Evolutionary conservation across 2,329 filamentous ascomycete species (phyloP).

Genomic region (Capronia coronata): DNA sequence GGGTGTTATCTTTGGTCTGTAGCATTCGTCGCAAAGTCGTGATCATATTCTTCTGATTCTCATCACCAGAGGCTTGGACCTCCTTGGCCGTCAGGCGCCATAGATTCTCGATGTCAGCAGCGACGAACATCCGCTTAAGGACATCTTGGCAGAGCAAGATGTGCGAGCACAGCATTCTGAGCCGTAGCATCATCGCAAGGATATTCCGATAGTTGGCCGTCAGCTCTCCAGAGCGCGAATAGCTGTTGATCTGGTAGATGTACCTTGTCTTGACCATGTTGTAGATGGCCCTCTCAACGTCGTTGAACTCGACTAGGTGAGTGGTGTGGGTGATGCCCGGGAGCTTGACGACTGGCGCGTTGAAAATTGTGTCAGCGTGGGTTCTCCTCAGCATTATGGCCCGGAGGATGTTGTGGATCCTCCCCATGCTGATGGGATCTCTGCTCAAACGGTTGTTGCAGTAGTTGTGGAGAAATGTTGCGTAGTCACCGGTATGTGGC

Average conservation of each 20-base stretch:
- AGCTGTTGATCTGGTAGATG: slow-evolving; percentile 38
- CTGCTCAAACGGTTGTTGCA: slow-evolving; percentile 21
- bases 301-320: slow-evolving; percentile 45
- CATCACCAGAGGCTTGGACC: slow-evolving; percentile 10
- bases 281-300: slow-evolving; percentile 49
- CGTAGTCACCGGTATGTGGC: slow-evolving; percentile 28
- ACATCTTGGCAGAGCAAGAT: slow-evolving; percentile 44
- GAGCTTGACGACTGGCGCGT: slow-evolving; percentile 49
- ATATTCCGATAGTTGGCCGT: slow-evolving; percentile 35
- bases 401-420: slow-evolving; percentile 31
- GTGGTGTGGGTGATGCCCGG: slow-evolving; percentile 44
- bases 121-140: slow-evolving; percentile 42
- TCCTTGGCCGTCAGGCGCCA: slow-evolving; percentile 31
- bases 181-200: slow-evolving; percentile 44
- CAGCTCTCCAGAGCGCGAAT: slow-evolving; percentile 24
- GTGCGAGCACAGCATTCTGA: slow-evolving; percentile 49
- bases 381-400: slow-evolving; percentile 51
- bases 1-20: slow-evolving; percentile 5
- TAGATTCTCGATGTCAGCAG: slow-evolving; percentile 43
- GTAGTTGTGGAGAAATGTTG: slow-evolving; percentile 29
- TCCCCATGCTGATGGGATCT: slow-evolving; percentile 19
- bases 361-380: slow-evolving; percentile 49
- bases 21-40: slow-evolving; percentile 25
- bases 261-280: slow-evolving; percentile 45
- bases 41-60: slow-evolving; percentile 32